Evolutionary conservation across 129 eudicot species (phyloP), one percentile per base, ranked within the genome.

Genomic region (Oenanthe sinensis): DNA sequence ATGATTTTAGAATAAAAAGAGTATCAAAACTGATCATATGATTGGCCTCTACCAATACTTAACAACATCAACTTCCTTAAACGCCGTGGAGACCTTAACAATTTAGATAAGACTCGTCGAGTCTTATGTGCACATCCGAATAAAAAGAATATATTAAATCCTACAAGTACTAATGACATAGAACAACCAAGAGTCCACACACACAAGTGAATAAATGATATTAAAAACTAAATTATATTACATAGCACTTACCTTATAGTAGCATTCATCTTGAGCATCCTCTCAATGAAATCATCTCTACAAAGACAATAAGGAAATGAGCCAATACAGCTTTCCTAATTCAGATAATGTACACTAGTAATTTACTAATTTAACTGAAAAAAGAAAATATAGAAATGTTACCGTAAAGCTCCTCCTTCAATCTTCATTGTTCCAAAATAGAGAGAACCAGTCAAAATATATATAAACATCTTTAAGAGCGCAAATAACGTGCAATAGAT

Each of bases 221-320:
- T 11, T n/a, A 10, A 22, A n/a, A 3, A 8, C 10, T n/a, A 6
- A 58, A 50, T 36, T 45, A 47, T 19, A 22, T 39, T 1, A 14
- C 12, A 5, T 24, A 73, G 48, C 49, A 80, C 79, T 36, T 77
- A 87, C 96, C 98, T 90, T 67, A 91, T 89, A 62, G 74, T 40
- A 60, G 85, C 85, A 80, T 93, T 93, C 60, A 93, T 81, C 82
- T 86, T 89, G 75, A 91, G 82, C 94, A 91, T 93, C 74, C 85
- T 84, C 52, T 78, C 80, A 79, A 91, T 87, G 76, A 93, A 91
- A 40, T 83, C 90, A 81, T 87, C 96, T 79, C 98, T 93, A 84
- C 82, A 86, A 15, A 54, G 46, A 68, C 71, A 67, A 81, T 60
- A 16, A 70, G 37, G 8, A 44, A 42, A 62, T 11, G 69, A 68